These are phyloP conservation scores for Sarcodon sp. DNA, from an alignment of 768 basidiomycete species.

Conservation along the genomic window DNA sequence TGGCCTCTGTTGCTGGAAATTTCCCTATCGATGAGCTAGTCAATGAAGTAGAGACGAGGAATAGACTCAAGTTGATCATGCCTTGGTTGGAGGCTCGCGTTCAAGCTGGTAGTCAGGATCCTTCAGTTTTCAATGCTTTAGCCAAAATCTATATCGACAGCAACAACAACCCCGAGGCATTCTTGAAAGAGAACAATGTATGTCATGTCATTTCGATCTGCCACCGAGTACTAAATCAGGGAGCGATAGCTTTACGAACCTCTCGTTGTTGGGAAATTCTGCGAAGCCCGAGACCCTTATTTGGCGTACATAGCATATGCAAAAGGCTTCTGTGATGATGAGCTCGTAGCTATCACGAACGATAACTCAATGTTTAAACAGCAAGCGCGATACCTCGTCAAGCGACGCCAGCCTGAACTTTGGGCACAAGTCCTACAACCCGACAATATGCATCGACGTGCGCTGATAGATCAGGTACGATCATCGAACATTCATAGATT, in stretches of 20 bases:
- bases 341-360: slow-evolving; percentile 93
- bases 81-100: slow-evolving; percentile 96
- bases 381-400: slow-evolving; percentile 95
- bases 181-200: slow-evolving; percentile 98
- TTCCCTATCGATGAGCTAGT: slow-evolving; percentile 98
- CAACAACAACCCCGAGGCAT: slow-evolving; percentile 95
- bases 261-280: slow-evolving; percentile 96
- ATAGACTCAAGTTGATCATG: slow-evolving; percentile 90
- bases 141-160: slow-evolving; percentile 99
- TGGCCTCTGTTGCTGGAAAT: slow-evolving; percentile 89
- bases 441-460: slow-evolving; percentile 86
- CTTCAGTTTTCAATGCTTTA: slow-evolving; percentile 90
- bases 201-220: slow-evolving; percentile 15
- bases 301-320: slow-evolving; percentile 98
- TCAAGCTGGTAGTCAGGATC: slow-evolving; percentile 86
- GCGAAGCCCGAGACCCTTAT: slow-evolving; percentile 96
- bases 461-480: slow-evolving; percentile 81
- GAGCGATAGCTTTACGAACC: slow-evolving; percentile 79
- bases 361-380: slow-evolving; percentile 99
- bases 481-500: not conserved
- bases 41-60: slow-evolving; percentile 91
- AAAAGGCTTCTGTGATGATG: slow-evolving; percentile 97
- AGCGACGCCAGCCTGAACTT: slow-evolving; percentile 87
- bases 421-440: slow-evolving; percentile 90
- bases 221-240: slow-evolving; percentile 4